Evolutionary conservation across 2,329 filamentous ascomycete genomes (phyloP).

Genomic region (Acrocalymma vagum): DNA sequence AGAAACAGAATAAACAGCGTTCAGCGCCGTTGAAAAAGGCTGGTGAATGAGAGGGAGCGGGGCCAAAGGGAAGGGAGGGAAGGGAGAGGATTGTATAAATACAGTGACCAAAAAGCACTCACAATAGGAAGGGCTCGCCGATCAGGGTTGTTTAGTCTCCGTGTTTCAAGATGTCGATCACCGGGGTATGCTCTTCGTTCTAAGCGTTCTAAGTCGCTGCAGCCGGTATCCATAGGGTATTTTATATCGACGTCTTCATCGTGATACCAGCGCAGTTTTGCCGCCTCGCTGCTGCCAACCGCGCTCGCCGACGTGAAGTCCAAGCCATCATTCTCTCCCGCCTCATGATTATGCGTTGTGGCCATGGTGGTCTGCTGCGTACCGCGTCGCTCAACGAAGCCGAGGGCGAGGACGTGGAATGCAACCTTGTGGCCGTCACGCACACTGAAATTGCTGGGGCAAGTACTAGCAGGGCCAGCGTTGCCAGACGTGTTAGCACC

Average conservation of each 20-base stretch:
- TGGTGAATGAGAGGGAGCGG: constrained; percentile 41
- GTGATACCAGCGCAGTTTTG: constrained; percentile 29
- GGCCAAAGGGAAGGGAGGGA: constrained; percentile 19
- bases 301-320: constrained; percentile 22
- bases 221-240: constrained; percentile 32
- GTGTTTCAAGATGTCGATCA: constrained; percentile 48
- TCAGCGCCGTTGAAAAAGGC: constrained; percentile 37
- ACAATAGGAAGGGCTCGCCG: constrained; percentile 39
- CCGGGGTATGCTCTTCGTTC: constrained; percentile 36
- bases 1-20: constrained; percentile 36
- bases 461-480: constrained; percentile 33
- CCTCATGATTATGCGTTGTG: constrained; percentile 31
- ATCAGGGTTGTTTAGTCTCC: constrained; percentile 36
- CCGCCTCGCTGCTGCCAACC: constrained; percentile 28
- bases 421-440: constrained; percentile 35
- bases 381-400: constrained; percentile 25
- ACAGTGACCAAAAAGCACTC: constrained; percentile 33
- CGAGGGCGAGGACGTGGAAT: constrained; percentile 32
- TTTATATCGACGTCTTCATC: constrained; percentile 35
- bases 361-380: constrained; percentile 35
- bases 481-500: constrained; percentile 25
- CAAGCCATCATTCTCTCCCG: constrained; percentile 35
- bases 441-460: constrained; percentile 31
- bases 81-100: constrained; percentile 40
- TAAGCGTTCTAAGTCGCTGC: constrained; percentile 28